These are phyloP conservation scores for Calonectria ilicicola DNA, from an alignment of 2,329 filamentous ascomycete genomes.

Conservation along the genomic window DNA sequence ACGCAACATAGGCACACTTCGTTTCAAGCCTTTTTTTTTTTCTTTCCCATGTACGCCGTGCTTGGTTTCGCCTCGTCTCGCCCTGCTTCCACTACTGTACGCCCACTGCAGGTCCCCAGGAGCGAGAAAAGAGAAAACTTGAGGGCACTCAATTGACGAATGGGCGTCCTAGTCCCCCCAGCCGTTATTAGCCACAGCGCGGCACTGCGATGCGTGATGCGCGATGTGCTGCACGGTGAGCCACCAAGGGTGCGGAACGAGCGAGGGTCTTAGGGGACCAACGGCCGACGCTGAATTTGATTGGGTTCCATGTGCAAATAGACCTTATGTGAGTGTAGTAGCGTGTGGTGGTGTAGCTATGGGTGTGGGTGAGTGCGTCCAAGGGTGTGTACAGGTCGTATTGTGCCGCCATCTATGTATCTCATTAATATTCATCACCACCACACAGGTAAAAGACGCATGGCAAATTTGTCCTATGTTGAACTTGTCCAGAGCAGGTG, in stretches of 20 bases:
- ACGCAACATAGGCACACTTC: constrained; percentile 4
- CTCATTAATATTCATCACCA: not conserved
- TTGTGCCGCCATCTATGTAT: constrained; percentile 1
- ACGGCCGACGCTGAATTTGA: constrained; percentile 17
- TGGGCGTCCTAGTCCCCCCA: constrained; percentile 25
- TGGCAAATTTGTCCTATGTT: not conserved
- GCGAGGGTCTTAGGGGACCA: constrained; percentile 20
- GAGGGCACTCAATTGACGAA: constrained; percentile 39
- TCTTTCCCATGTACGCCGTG: constrained; percentile 15
- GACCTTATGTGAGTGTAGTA: constrained; percentile 16
- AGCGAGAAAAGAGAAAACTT: constrained; percentile 47
- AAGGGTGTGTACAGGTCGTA: constrained; percentile 11
- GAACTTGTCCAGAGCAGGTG: constrained; percentile 19
- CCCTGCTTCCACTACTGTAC: constrained; percentile 35
- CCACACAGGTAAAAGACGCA: not conserved
- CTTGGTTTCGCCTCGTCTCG: constrained; percentile 30
- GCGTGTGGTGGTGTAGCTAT: constrained; percentile 17
- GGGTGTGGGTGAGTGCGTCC: constrained; percentile 14
- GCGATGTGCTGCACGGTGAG: constrained; percentile 31
- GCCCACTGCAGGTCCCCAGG: constrained; percentile 42
- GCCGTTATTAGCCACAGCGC: constrained; percentile 34
- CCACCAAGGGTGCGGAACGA: constrained; percentile 31
- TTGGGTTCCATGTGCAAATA: not conserved
- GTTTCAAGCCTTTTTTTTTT: constrained; percentile 16
- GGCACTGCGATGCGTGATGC: constrained; percentile 36